Evolutionary conservation across 306 rosid species (phyloP), one percentile per base, ranked within the genome.

Genomic region (Cucumis melo): DNA sequence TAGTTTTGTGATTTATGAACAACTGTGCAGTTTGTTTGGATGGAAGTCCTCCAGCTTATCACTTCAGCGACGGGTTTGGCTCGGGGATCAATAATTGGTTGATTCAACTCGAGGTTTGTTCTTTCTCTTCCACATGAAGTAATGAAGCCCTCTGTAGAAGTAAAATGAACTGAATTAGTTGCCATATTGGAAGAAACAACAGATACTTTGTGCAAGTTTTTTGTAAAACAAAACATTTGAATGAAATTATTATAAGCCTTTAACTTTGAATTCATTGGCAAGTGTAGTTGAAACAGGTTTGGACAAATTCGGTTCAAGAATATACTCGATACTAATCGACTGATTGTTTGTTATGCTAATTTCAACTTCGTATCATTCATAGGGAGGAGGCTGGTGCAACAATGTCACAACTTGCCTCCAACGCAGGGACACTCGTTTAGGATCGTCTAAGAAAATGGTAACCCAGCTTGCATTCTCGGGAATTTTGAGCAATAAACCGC

Each of bases 331-430:
- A 14, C 46, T 7, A 38, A 9, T 19, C 8, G 23, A 23, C 41
- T 77, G 16, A 48, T 13, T 41, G 12, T 41, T 59, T 73, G 42
- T 29, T 73, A 9, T 20, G 44, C 46, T 81, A 67, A 70, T 38
- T 58, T 56, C 81, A 14, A 58, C 50, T 80, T 80, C 70, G 12
- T 79, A 80, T 73, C 64, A 44, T 71, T 81, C 75, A 15, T 55
- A 94, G 99, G 99, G 99, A 80, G 99, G 99, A 71, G 97, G 91
- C 80, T 94, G 99, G 99, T 94, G 99, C 86, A 89, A 92, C 86
- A 90, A 94, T 85, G 89, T 84, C 72, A 88, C 97, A 6, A 87
- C 88, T 56, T 94, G 99, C 83, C 96, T 88, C 59, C 50, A 50
- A n/a, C 99, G 97, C 17, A 89, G 83, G 86, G 89, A 46, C 50